Conservation (phyloP, 2,329 filamentous ascomycete genomes). For the Claviceps pazoutovae region DNA sequence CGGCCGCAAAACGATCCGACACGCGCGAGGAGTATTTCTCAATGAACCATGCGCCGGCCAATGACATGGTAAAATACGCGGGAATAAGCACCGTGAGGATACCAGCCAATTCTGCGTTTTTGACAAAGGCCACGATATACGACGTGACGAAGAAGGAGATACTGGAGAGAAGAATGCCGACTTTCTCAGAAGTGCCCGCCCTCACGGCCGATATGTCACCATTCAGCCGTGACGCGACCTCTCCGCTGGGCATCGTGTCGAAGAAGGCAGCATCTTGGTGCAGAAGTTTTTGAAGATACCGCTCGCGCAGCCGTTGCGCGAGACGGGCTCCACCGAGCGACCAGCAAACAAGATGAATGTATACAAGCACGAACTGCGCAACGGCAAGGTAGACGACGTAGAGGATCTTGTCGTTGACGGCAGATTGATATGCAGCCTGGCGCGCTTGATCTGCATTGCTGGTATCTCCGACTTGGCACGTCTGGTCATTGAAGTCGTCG, state of each 20-base stretch:
- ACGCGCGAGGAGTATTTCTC: slow-evolving; percentile 30
- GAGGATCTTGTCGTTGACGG: slow-evolving; percentile 36
- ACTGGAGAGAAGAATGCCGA: slow-evolving; percentile 33
- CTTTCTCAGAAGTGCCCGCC: slow-evolving; percentile 48
- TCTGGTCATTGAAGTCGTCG: slow-evolving; percentile 33
- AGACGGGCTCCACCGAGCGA: slow-evolving; percentile 41
- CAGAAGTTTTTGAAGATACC: slow-evolving; percentile 39
- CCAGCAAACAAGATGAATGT: slow-evolving; percentile 45
- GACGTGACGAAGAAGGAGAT: slow-evolving; percentile 49
- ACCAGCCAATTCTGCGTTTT: slow-evolving; percentile 40
- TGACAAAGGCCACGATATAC: slow-evolving; percentile 21
- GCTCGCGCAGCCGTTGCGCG: slow-evolving; percentile 40
- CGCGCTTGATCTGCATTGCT: slow-evolving; percentile 14
- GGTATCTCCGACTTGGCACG: slow-evolving; percentile 15
- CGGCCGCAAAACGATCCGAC: slow-evolving; percentile 31
- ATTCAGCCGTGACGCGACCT: slow-evolving; percentile 42
- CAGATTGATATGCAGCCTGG: background rate
- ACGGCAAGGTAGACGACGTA: slow-evolving; percentile 45
- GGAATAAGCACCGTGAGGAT: slow-evolving; percentile 44
- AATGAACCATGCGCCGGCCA: slow-evolving; percentile 35
- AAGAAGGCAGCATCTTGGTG: slow-evolving; percentile 44
- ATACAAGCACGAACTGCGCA: slow-evolving; percentile 43
- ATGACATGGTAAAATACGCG: slow-evolving; percentile 39
- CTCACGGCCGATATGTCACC: slow-evolving; percentile 46
- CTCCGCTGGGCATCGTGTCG: slow-evolving; percentile 38